Base-by-base conservation (phyloP, 2,329 filamentous ascomycete species). In the Didymella exigua region DNA sequence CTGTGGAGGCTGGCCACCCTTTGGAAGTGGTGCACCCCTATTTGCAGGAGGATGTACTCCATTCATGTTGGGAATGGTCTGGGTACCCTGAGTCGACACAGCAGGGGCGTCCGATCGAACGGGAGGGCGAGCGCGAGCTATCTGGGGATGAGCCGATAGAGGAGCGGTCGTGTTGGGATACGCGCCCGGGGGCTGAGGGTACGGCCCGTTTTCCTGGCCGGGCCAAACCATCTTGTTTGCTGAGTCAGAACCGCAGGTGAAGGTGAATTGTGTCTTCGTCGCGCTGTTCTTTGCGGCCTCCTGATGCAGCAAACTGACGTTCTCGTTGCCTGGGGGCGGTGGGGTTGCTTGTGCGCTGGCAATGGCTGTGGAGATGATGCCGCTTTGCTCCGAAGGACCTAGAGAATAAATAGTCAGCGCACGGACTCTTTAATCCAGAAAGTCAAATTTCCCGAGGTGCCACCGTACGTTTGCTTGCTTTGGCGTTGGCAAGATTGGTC, bases 321-420 rank as follows among this genome's bases (percentile, higher is more conserved):
- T 95, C 70, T 93, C 90, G 70, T 91, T 87, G 13, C 87, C 89
- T 69, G 74, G 59, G 45, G 65, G 64, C 14, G 69, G 65, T 27
- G 70, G 67, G 46, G 70, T 48, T 88, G 91, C 74, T 65, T 76
- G 69, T 24, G 92, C 91, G 71, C 91, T 96, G 57, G 93, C 92
- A 69, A 96, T 97, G 41, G 93, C 93, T 64, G 85, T 89, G 23
- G 92, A 96, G 61, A 97, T 97, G 71, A 97, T 96, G 50, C 93
- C 92, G 76, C 89, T 86, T 66, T 84, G 84, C 65, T 76, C 67
- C 50, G 72, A 66, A 54, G 66, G 64, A 53, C 68, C 72, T 75
- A 68, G 52, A 68, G 68, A 66, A 69, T 62, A 68, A 65, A 70
- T 60, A 66, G 72, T 76, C 59, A 75, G 71, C 68, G 66, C 65